These are phyloP conservation scores for Aspergillus sp. DNA, from an alignment of 2,329 filamentous ascomycete species.

Conservation along the genomic window DNA sequence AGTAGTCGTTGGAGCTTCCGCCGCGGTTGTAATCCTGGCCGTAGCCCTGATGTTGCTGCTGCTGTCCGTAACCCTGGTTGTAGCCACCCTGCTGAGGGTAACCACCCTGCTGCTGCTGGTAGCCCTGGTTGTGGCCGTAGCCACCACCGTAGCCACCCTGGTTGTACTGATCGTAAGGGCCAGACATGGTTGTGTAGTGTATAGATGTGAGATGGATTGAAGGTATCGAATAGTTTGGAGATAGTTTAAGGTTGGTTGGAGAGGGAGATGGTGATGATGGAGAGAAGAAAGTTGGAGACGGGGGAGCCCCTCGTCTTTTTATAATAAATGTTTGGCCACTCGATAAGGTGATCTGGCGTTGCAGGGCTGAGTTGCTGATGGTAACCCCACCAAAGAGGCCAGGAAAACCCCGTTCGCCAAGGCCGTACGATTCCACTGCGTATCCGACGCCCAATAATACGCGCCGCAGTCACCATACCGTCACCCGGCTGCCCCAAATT, in stretches of 20 bases:
- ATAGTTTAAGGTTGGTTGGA: conserved; percentile 1
- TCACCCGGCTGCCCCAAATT: conserved; percentile 1
- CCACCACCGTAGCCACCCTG: conserved; percentile 22
- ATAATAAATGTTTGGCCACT: conserved; percentile 17
- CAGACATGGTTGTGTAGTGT: conserved; percentile 23
- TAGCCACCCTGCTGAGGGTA: conserved; percentile 23
- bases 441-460: conserved; percentile 3
- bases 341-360: conserved; percentile 13
- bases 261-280: conserved; percentile 4
- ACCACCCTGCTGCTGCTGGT: conserved; percentile 21
- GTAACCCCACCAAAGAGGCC: conserved; percentile 8
- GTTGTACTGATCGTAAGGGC: conserved; percentile 27
- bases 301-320: conserved; percentile 12
- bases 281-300: not conserved
- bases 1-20: conserved; percentile 16
- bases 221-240: conserved; percentile 4
- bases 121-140: conserved; percentile 26
- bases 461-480: conserved; percentile 3
- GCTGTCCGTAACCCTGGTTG: conserved; percentile 28
- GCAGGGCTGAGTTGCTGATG: conserved; percentile 17
- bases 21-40: conserved; percentile 29
- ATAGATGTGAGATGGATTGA: conserved; percentile 5
- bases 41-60: conserved; percentile 26
- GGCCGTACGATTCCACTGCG: conserved; percentile 7
- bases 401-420: conserved; percentile 8